Evolutionary conservation across 2,329 filamentous ascomycete genomes (phyloP).

Genomic region (Fusarium oxysporum): DNA sequence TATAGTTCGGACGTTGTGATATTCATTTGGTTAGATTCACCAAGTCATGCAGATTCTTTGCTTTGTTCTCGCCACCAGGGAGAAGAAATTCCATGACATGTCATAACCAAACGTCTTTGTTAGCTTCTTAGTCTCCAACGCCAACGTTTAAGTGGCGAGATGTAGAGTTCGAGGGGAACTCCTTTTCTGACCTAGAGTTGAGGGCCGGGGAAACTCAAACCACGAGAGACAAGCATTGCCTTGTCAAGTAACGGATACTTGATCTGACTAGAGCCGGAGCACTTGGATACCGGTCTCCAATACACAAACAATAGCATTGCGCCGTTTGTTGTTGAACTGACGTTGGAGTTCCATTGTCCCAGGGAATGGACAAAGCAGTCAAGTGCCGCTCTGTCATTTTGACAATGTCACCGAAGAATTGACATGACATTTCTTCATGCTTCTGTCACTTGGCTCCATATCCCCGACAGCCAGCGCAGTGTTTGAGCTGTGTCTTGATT

Average conservation of each 20-base stretch:
- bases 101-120: constrained; percentile 15
- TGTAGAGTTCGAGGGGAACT: constrained; percentile 12
- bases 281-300: constrained; percentile 13
- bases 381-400: background rate
- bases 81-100: constrained; percentile 7
- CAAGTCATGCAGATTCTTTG: constrained; percentile 9
- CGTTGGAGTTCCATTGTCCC: constrained; percentile 15
- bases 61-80: constrained; percentile 14
- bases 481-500: background rate
- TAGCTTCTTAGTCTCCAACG: background rate
- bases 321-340: constrained; percentile 5
- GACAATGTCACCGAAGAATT: constrained; percentile 7
- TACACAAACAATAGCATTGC: constrained; percentile 8
- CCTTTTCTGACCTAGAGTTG: constrained; percentile 9
- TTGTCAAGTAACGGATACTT: constrained; percentile 15
- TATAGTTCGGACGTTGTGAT: constrained; percentile 18
- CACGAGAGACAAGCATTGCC: constrained; percentile 2
- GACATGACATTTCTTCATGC: background rate
- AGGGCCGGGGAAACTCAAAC: constrained; percentile 15
- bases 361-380: background rate
- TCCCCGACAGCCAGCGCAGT: background rate
- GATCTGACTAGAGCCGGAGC: background rate
- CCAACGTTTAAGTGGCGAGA: constrained; percentile 1
- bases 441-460: background rate
- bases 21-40: constrained; percentile 7